A percentile compares a stretch with the other conserved stretches of the same genome.
Conservation (phyloP, 2,329 filamentous ascomycete species). For the Venturia asperata region DNA sequence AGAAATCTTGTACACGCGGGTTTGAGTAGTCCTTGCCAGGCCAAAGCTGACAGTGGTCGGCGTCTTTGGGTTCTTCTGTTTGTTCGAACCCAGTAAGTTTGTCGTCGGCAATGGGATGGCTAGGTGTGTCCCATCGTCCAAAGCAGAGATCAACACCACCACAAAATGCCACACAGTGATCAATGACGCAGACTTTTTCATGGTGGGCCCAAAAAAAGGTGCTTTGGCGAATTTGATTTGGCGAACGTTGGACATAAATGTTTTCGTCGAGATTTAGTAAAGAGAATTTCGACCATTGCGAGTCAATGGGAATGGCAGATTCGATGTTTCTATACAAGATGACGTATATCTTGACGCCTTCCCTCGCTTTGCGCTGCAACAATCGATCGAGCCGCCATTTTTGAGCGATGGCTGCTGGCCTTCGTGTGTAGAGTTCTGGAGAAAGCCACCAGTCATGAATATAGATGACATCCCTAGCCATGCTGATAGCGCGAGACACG, state of each 20-base stretch:
- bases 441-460: constrained; percentile 99
- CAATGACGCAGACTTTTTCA: constrained; percentile 94
- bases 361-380: constrained; percentile 83
- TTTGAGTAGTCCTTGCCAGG: constrained; percentile 99
- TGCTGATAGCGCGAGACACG: constrained; percentile 90
- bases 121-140: constrained; percentile 92
- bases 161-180: constrained; percentile 91
- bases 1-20: constrained; percentile 91
- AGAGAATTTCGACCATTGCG: constrained; percentile 95
- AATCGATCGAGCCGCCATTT: constrained; percentile 94
- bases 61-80: constrained; percentile 69
- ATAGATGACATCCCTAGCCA: constrained; percentile 96
- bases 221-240: constrained; percentile 97
- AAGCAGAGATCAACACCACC: constrained; percentile 96
- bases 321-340: constrained; percentile 98
- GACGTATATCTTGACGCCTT: constrained; percentile 95
- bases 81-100: constrained; percentile 91
- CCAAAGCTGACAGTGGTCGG: constrained; percentile 92
- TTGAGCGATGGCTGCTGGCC: constrained; percentile 90
- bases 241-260: constrained; percentile 90
- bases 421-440: constrained; percentile 88
- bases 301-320: constrained; percentile 93
- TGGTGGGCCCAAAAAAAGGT: constrained; percentile 99
- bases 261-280: constrained; percentile 85
- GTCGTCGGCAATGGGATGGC: constrained; percentile 85